Base-by-base conservation (phyloP, 2,329 filamentous ascomycete species). In the Penicillium digitatum region DNA sequence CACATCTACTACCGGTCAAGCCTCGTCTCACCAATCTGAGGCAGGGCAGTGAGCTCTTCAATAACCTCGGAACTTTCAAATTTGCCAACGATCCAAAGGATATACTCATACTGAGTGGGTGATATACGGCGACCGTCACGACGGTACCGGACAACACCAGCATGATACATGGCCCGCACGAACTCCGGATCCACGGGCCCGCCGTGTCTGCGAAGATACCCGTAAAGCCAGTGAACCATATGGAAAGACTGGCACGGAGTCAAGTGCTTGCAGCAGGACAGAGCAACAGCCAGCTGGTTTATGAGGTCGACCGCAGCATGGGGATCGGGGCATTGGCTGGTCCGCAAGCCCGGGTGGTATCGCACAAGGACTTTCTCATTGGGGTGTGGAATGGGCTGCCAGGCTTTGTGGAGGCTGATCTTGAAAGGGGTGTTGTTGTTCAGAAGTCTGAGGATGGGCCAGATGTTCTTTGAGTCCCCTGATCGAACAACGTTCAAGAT, bases 111-210 rank as follows among this genome's bases (percentile, higher is more conserved):
- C 54, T 72, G 70, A 27, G 59, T 59, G 0, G 60, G 62, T 12
- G 71, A 62, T 1, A 80, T 66, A 24, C 62, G 62, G 2, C 62
- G 55, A 2, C 72, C 72, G 31, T 71, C 69, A 20, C 72, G 66
- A 16, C 78, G 70, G 35, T 71, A 75, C 16, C 79, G 70, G 24
- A 75, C 68, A 24, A 82, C 69, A 16, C 78, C 80, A 22, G 78
- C 76, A 60, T 77, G 72, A 54, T 81, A 79, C 62, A 83, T 61
- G 0, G 81, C 78, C 31, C 77, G 74, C 7, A 73, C 74, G 54
- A 83, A 67, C 3, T 71, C 58, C 1, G 75, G 71, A 18, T 69
- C 66, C 16, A 82, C 64, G 2, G 75, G 75, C 9, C 74, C 77
- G 45, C 71, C 60, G 42, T 77, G 71, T 24, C 69, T 67, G 22